Percentiles rank a stretch among this genome's conserved stretches.
Conservation (phyloP, 2,329 filamentous ascomycete genomes). For the Trichoderma sp. region DNA sequence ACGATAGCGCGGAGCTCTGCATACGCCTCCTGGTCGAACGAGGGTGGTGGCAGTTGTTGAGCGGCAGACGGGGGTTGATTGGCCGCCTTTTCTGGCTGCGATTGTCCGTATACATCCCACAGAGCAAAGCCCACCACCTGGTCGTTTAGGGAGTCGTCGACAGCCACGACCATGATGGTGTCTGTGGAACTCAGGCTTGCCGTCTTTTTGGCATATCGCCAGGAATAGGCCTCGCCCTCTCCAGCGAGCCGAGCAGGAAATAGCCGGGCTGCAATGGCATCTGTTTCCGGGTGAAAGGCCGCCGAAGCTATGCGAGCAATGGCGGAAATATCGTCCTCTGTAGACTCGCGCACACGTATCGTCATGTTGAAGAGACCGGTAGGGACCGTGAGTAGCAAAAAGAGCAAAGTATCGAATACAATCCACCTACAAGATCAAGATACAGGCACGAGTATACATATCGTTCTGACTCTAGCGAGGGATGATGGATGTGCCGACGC, state of each 20-base stretch:
- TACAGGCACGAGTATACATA: neutral
- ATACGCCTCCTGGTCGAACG: conserved; percentile 21
- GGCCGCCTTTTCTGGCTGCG: conserved; percentile 13
- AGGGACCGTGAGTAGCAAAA: neutral
- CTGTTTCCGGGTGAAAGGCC: conserved; percentile 26
- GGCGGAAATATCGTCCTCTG: conserved; percentile 25
- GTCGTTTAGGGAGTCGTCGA: conserved; percentile 18
- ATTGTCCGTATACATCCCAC: conserved; percentile 19
- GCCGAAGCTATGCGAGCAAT: conserved; percentile 26
- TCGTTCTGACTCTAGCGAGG: neutral
- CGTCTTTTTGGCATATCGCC: conserved; percentile 22
- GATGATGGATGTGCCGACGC: neutral
- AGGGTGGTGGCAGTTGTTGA: conserved; percentile 10
- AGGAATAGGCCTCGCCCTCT: conserved; percentile 16
- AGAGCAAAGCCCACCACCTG: conserved; percentile 24
- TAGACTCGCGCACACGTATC: conserved; percentile 26
- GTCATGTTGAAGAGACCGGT: conserved; percentile 24
- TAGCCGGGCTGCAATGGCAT: conserved; percentile 20
- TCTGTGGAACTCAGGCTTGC: conserved; percentile 17
- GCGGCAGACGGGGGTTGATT: neutral
- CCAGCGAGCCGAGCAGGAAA: conserved; percentile 22
- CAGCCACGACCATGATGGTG: conserved; percentile 23
- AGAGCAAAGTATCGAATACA: neutral
- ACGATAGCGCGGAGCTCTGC: conserved; percentile 15
- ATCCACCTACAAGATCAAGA: neutral